Evolutionary conservation across 169 alveolate species (phyloP).

Genomic region (Plasmodium gonderi): DNA sequence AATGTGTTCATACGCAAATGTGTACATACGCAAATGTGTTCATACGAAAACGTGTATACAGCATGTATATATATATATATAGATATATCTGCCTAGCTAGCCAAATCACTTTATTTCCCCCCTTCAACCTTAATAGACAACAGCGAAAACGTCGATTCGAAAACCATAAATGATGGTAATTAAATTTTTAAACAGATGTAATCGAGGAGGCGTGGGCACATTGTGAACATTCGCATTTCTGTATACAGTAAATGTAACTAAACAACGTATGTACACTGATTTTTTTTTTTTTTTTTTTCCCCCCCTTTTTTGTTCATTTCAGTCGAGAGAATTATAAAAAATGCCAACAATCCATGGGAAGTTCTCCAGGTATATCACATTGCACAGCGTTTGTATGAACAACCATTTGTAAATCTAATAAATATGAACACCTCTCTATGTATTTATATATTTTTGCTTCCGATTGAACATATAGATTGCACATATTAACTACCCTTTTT

Average conservation of each 20-base stretch:
- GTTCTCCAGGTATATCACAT: constrained; percentile 31
- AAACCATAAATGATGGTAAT: background rate
- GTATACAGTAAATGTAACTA: background rate
- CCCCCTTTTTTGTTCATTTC: background rate
- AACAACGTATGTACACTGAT: background rate
- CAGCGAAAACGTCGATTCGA: background rate
- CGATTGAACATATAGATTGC: background rate
- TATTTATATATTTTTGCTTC: background rate
- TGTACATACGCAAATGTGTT: no score
- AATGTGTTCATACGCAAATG: no score
- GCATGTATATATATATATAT: background rate
- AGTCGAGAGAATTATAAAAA: constrained; percentile 58
- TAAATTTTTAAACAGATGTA: background rate
- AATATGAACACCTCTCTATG: background rate
- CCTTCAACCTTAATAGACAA: background rate
- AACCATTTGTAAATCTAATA: background rate
- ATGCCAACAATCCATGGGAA: constrained; percentile 59
- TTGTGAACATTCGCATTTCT: background rate
- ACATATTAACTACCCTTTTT: background rate
- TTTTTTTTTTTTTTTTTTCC: background rate
- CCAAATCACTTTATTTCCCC: constrained; percentile 1
- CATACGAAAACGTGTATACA: background rate
- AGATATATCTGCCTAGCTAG: background rate
- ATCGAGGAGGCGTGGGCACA: background rate
- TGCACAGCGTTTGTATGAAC: background rate